Conservation (phyloP, 2,329 filamentous ascomycete species). For the Tolypocladium paradoxum region DNA sequence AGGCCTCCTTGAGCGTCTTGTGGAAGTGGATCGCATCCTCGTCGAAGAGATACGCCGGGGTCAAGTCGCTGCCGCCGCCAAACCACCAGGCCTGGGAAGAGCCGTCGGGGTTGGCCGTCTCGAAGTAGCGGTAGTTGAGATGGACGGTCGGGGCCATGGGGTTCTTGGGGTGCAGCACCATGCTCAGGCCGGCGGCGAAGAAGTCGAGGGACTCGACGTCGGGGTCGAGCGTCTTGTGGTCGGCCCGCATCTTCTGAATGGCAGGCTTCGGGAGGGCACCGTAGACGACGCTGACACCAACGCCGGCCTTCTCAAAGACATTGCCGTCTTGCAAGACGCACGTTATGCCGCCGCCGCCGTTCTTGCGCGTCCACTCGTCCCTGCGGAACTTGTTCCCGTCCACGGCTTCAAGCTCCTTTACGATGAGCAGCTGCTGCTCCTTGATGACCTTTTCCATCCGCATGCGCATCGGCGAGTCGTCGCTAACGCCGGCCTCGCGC, state of each 20-base stretch:
- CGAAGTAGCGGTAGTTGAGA: constrained; percentile 97
- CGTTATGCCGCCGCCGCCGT: constrained; percentile 86
- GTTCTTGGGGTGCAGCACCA: constrained; percentile 89
- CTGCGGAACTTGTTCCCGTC: constrained; percentile 73
- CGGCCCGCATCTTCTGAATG: constrained; percentile 85
- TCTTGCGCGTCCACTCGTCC: constrained; percentile 79
- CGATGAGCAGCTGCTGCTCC: constrained; percentile 80
- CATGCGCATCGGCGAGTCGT: constrained; percentile 85
- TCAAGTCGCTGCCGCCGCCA: constrained; percentile 88
- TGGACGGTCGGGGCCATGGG: constrained; percentile 97
- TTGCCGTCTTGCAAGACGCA: constrained; percentile 94
- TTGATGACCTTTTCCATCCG: constrained; percentile 97
- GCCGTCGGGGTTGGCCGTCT: constrained; percentile 79
- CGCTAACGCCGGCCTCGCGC: constrained; percentile 55
- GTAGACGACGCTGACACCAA: constrained; percentile 92
- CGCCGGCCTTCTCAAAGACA: constrained; percentile 94
- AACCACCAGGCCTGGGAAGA: constrained; percentile 93
- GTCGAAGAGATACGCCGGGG: constrained; percentile 87
- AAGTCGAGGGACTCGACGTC: constrained; percentile 79
- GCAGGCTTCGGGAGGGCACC: constrained; percentile 78
- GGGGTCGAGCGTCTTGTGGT: constrained; percentile 81
- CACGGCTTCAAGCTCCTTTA: constrained; percentile 68
- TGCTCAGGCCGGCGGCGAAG: constrained; percentile 86
- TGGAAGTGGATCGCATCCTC: constrained; percentile 98
- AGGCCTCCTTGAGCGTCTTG: constrained; percentile 80